Base-by-base conservation (phyloP, 2,329 filamentous ascomycete genomes). In the Scedosporium boydii region DNA sequence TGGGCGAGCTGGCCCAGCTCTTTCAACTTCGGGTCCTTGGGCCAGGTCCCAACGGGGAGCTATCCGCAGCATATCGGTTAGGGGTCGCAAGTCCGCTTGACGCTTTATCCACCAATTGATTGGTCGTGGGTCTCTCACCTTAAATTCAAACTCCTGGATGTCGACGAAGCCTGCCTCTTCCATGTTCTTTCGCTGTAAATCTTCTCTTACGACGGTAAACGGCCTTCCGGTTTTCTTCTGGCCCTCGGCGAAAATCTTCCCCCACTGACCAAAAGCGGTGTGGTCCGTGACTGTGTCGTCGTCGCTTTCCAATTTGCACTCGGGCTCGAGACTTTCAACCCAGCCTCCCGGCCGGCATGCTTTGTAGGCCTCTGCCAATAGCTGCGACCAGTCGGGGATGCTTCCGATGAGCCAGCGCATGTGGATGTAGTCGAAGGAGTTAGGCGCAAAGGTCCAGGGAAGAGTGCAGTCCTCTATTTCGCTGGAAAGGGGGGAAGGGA, bases 341-440 rank as follows among this genome's bases (percentile, higher is more conserved):
- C 61, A 67, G 23, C 65, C 66, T 6, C 66, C 66, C 1, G 64
- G 63, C 53, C 62, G 60, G 55, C 62, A 61, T 18, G 51, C 51
- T n/a, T 55, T 59, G 59, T 61, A 67, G 0, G 65, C 65, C 38
- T 66, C 46, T 4, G 48, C 41, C 56, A 21, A 58, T 34, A 88
- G 72, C 10, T 78, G 72, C 18, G 77, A 74, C 74, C 85, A 88
- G 66, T 85, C 80, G 1, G 75, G 71, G 65, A 87, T 80, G 56
- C 79, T 78, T 18, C 86, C 86, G 2, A 77, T 75, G 72, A 89
- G 77, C 66, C 83, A 69, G 5, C 82, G 78, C 2, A 82, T 79
- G 70, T 87, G 85, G 63, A 88, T 79, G 64, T 82, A 81, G 71
- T 87, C 84, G 67, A 86, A 79, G 65, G 77, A 68, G 44, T 78